Evolutionary conservation across 1,284 basidiomycete genomes (phyloP).

Genomic region (Amylostereum areolatum): DNA sequence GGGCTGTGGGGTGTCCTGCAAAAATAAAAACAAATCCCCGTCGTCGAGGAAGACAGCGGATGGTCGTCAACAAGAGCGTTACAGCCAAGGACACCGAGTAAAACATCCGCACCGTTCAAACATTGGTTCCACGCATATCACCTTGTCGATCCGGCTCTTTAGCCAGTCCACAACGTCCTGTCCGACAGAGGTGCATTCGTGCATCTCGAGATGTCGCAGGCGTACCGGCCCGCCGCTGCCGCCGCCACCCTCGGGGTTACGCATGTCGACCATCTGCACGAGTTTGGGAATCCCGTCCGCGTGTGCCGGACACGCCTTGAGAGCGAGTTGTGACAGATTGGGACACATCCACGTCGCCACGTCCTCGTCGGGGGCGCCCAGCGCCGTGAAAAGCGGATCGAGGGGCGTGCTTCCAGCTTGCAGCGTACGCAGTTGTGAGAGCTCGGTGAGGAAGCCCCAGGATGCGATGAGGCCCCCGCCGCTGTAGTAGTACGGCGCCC

Average conservation of each 20-base stretch:
- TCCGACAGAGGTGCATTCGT: slow-evolving; percentile 56
- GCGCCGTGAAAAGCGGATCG: slow-evolving; percentile 50
- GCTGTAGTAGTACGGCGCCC: slow-evolving; percentile 36
- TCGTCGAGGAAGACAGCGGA: no score
- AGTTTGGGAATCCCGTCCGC: slow-evolving; percentile 57
- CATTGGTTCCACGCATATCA: slow-evolving; percentile 50
- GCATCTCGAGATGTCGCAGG: slow-evolving; percentile 51
- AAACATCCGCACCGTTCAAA: slow-evolving; percentile 26
- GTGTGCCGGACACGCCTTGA: slow-evolving; percentile 57
- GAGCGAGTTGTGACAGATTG: slow-evolving; percentile 43
- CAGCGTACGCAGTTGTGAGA: slow-evolving; percentile 45
- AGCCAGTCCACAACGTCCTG: slow-evolving; percentile 63
- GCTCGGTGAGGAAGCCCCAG: slow-evolving; percentile 43
- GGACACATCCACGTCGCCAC: slow-evolving; percentile 58
- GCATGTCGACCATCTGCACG: slow-evolving; percentile 59
- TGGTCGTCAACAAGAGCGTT: not conserved
- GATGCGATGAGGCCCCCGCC: slow-evolving; percentile 35
- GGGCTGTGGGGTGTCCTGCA: slow-evolving; percentile 14
- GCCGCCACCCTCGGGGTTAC: slow-evolving; percentile 48
- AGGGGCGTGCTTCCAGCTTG: slow-evolving; percentile 56
- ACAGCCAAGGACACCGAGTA: slow-evolving; percentile 11
- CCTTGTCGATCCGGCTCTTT: slow-evolving; percentile 48
- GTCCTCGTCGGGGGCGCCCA: slow-evolving; percentile 52
- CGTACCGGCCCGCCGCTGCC: slow-evolving; percentile 33
- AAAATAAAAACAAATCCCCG: slow-evolving; percentile 3